phyloP scores from a whole-genome alignment of 2,329 filamentous ascomycete species.

The Neurospora crassa region DNA sequence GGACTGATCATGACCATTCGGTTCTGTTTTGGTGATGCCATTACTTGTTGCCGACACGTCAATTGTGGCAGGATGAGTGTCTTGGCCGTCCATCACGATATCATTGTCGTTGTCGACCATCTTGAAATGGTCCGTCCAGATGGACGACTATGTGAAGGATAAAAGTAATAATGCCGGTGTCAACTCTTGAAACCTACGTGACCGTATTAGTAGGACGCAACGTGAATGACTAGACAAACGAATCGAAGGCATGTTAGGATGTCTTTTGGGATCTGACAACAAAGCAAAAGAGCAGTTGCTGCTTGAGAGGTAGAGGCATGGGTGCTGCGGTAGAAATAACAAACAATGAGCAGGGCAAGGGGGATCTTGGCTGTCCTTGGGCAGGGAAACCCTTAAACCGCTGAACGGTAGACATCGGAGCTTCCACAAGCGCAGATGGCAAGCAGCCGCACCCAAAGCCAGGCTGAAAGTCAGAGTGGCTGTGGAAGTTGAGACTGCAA shows the following conservation, averaged over 20 bases:
- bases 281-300: not conserved
- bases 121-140: constrained; percentile 4
- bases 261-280: not conserved
- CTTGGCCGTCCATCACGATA: constrained; percentile 31
- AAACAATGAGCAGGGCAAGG: not conserved
- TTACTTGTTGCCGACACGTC: constrained; percentile 30
- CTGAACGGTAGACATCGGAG: not conserved
- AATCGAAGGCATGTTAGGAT: not conserved
- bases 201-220: not conserved
- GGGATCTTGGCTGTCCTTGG: not conserved
- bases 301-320: not conserved
- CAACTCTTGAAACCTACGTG: not conserved
- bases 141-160: not conserved
- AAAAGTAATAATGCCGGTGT: not conserved
- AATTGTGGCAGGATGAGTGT: constrained; percentile 29
- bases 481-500: not conserved
- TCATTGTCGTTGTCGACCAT: constrained; percentile 20
- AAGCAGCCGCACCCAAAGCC: not conserved
- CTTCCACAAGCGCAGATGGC: not conserved
- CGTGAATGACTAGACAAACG: not conserved
- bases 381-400: not conserved
- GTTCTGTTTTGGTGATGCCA: constrained; percentile 19
- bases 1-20: constrained; percentile 14
- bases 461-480: not conserved
- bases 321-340: not conserved